phyloP scores from a whole-genome alignment of 805 yeast species.

The Clavispora asparagi region DNA sequence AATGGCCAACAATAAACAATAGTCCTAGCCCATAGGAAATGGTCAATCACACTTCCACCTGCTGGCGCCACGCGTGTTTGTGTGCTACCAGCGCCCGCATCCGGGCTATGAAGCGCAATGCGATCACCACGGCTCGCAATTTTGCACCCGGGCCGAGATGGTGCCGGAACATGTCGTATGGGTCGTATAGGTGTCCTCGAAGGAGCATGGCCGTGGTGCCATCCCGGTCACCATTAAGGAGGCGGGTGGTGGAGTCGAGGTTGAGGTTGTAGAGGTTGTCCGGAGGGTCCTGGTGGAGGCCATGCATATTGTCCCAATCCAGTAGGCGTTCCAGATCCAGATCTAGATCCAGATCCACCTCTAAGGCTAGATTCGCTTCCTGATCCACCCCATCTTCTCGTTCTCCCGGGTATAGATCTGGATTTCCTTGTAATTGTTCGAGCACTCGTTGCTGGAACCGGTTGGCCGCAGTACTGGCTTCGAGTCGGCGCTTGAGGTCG shows the following conservation, averaged over 20 bases:
- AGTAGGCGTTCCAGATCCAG: too few species aligned
- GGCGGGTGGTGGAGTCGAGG: not conserved
- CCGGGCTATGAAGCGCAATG: not conserved
- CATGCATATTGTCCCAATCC: too few species aligned
- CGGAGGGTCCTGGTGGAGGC: too few species aligned
- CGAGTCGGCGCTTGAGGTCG: not conserved
- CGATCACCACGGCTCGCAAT: not conserved
- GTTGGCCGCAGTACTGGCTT: not conserved
- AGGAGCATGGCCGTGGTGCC: slow-evolving; percentile 1
- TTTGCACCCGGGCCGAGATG: not conserved
- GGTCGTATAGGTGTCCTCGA: not conserved
- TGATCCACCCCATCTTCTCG: too few species aligned
- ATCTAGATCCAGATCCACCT: too few species aligned
- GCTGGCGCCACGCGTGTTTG: not conserved
- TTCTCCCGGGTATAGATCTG: not conserved
- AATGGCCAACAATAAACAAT: too few species aligned
- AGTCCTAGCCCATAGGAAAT: too few species aligned
- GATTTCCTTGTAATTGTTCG: not conserved
- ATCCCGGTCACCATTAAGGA: not conserved
- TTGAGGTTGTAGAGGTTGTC: too few species aligned
- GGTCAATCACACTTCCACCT: not conserved
- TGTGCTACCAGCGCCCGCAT: not conserved
- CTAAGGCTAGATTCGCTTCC: too few species aligned
- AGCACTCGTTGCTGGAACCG: not conserved
- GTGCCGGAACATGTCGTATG: not conserved